Conservation (phyloP, 306 rosid species). For the Crotalaria pallida region DNA sequence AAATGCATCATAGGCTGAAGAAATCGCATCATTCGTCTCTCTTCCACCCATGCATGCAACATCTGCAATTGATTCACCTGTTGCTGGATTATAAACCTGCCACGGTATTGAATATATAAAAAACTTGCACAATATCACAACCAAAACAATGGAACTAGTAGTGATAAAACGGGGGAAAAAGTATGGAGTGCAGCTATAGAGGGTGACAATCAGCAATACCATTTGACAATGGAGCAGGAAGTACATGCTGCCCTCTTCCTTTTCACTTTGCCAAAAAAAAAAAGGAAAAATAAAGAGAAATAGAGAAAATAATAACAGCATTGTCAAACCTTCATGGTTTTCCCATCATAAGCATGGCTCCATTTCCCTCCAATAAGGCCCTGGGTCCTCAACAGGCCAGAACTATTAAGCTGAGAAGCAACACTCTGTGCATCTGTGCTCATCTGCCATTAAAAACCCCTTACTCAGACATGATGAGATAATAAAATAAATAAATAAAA, state of each 20-base stretch:
- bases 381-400: constrained; percentile 75
- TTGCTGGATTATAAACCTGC: constrained; percentile 90
- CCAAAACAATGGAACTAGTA: constrained; percentile 10
- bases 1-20: constrained; percentile 74
- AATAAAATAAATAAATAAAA: not conserved
- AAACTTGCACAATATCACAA: not conserved
- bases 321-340: constrained; percentile 61
- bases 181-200: not conserved
- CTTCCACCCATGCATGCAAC: constrained; percentile 83
- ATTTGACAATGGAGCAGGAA: constrained; percentile 11
- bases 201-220: not conserved
- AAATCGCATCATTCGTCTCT: constrained; percentile 91
- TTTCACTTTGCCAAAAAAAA: not conserved
- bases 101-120: constrained; percentile 14
- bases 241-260: not conserved
- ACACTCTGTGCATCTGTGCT: constrained; percentile 47
- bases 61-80: constrained; percentile 78
- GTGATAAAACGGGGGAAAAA: constrained; percentile 2
- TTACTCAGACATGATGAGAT: not conserved
- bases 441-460: constrained; percentile 49
- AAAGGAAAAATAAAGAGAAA: not conserved
- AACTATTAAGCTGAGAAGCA: constrained; percentile 53
- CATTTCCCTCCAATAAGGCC: constrained; percentile 95
- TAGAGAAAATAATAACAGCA: not conserved
- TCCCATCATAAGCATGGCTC: constrained; percentile 79